phyloP scores from a whole-genome alignment of 2,329 filamentous ascomycete genomes.

The Didymella sp. region DNA sequence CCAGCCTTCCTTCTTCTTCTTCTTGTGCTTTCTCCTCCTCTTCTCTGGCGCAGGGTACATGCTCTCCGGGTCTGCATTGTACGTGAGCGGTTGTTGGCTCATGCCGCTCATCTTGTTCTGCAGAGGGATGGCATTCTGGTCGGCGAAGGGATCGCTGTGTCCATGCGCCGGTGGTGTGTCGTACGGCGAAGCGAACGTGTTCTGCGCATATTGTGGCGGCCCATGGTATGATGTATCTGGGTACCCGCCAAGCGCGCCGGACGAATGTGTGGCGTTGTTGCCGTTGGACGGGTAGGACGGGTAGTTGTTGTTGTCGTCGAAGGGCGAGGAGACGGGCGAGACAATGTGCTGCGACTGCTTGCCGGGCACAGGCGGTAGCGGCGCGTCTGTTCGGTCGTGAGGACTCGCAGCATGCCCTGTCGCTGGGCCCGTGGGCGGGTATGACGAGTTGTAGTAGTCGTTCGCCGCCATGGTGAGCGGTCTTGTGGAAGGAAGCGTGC shows the following conservation, averaged over 20 bases:
- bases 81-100: conserved; percentile 47
- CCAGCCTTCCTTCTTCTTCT: conserved; percentile 60
- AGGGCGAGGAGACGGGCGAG: conserved; percentile 44
- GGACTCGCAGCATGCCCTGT: conserved; percentile 22
- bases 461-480: conserved; percentile 53
- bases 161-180: conserved; percentile 56
- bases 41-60: conserved; percentile 38
- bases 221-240: conserved; percentile 66
- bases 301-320: conserved; percentile 54
- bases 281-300: conserved; percentile 51
- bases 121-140: conserved; percentile 58
- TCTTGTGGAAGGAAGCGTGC: conserved; percentile 7
- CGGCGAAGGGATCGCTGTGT: conserved; percentile 61
- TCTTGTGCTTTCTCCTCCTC: conserved; percentile 32
- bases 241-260: conserved; percentile 62
- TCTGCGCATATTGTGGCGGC: conserved; percentile 37
- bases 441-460: conserved; percentile 66
- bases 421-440: conserved; percentile 40
- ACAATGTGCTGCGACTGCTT: conserved; percentile 28
- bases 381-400: conserved; percentile 50
- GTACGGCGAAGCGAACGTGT: conserved; percentile 34
- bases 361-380: conserved; percentile 44
- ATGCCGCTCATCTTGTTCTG: conserved; percentile 49
- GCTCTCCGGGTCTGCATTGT: conserved; percentile 52
- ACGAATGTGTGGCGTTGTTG: conserved; percentile 32